These are phyloP conservation scores for Gillenia trifoliata DNA, from an alignment of 306 rosid genomes.

Conservation along the genomic window DNA sequence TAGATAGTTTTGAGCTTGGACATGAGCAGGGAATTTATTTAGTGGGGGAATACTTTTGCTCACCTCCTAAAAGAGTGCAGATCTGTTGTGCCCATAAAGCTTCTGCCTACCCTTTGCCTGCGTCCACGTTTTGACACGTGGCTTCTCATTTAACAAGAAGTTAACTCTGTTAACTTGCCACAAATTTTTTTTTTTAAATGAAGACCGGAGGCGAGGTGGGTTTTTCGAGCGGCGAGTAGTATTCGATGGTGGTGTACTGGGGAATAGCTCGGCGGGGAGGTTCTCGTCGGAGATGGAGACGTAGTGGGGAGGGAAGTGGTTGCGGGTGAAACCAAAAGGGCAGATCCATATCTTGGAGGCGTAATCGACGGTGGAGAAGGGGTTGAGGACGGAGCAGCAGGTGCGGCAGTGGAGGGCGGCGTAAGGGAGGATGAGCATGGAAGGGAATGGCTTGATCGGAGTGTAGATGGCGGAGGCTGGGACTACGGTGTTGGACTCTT, in stretches of 20 bases:
- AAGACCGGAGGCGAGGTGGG: slow-evolving; percentile 53
- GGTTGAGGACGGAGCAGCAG: slow-evolving; percentile 86
- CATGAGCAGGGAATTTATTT: no score
- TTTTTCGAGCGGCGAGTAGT: slow-evolving; percentile 36
- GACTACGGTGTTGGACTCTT: slow-evolving; percentile 66
- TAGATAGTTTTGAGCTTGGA: no score
- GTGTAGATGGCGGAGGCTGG: slow-evolving; percentile 84
- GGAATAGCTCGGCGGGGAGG: slow-evolving; percentile 95
- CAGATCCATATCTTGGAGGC: slow-evolving; percentile 99
- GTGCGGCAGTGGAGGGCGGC: slow-evolving; percentile 84
- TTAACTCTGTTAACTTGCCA: no score
- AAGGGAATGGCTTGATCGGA: slow-evolving; percentile 69
- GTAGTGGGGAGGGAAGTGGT: slow-evolving; percentile 86
- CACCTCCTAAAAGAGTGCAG: no score
- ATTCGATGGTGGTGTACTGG: slow-evolving; percentile 84
- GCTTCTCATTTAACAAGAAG: no score
- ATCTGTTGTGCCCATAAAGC: no score
- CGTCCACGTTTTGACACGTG: no score
- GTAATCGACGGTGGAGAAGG: slow-evolving; percentile 89
- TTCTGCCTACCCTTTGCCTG: no score
- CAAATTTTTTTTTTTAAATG: no score
- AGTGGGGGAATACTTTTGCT: no score
- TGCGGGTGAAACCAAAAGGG: slow-evolving; percentile 86
- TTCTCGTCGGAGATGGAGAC: slow-evolving; percentile 74
- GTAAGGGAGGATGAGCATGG: slow-evolving; percentile 69